Evolutionary conservation across 1,284 basidiomycete genomes (phyloP).

Genomic region (Sutorius eximius): DNA sequence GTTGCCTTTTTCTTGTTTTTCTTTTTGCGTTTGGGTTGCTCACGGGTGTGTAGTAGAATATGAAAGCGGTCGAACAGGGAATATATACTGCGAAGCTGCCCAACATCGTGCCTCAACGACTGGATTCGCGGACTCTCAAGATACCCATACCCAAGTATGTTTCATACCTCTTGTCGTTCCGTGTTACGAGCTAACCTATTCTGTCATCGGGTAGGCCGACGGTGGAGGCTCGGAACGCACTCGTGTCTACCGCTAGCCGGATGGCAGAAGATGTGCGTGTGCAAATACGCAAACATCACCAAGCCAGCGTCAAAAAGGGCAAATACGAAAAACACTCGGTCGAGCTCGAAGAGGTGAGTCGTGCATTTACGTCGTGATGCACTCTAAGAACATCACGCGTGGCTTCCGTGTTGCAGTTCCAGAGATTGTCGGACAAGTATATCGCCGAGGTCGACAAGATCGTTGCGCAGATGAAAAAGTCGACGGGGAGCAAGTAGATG

Average conservation of each 20-base stretch:
- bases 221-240: slow-evolving; percentile 60
- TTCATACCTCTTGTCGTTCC: background rate
- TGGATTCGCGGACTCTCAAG: slow-evolving; percentile 68
- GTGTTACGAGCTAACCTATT: background rate
- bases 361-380: background rate
- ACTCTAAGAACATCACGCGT: too few species aligned
- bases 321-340: slow-evolving; percentile 65
- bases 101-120: slow-evolving; percentile 65
- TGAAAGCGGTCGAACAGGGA: slow-evolving; percentile 70
- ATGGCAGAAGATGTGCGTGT: slow-evolving; percentile 72
- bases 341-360: slow-evolving; percentile 60
- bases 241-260: slow-evolving; percentile 52
- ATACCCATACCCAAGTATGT: slow-evolving; percentile 76
- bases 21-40: background rate
- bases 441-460: slow-evolving; percentile 65
- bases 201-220: slow-evolving; percentile 54
- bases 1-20: background rate
- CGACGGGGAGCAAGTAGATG: slow-evolving; percentile 38
- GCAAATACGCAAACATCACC: slow-evolving; percentile 68
- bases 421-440: slow-evolving; percentile 63
- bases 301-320: slow-evolving; percentile 64
- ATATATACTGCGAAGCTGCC: slow-evolving; percentile 72
- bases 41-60: slow-evolving; percentile 49
- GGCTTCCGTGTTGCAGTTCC: slow-evolving; percentile 51
- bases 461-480: slow-evolving; percentile 62